Conservation (phyloP, 2,329 filamentous ascomycete species). For the Aspergillus piperis region DNA sequence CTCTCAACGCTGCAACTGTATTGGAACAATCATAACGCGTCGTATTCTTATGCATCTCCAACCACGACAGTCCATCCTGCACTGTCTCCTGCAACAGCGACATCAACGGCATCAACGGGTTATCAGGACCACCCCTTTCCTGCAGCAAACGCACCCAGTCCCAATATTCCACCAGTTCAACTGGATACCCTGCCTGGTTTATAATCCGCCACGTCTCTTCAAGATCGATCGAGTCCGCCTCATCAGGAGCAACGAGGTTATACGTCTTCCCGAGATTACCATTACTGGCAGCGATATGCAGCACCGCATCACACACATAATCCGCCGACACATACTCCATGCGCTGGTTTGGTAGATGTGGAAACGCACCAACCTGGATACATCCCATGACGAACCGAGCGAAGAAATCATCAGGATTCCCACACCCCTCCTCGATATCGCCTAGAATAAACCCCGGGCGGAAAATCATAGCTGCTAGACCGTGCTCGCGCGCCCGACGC, state of each 20-base stretch:
- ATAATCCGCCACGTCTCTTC: constrained; percentile 10
- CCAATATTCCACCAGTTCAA: constrained; percentile 1
- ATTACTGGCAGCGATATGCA: constrained; percentile 16
- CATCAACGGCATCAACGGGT: constrained; percentile 14
- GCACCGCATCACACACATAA: constrained; percentile 13
- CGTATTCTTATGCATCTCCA: constrained; percentile 18
- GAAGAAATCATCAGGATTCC: constrained; percentile 78
- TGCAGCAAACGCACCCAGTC: constrained; percentile 5
- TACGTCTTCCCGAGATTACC: constrained; percentile 16
- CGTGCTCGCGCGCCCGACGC: constrained; percentile 69
- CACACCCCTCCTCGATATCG: constrained; percentile 58
- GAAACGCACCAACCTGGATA: constrained; percentile 61
- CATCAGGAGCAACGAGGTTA: constrained; percentile 15
- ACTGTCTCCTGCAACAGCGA: constrained; percentile 46
- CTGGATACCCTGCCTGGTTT: constrained; percentile 4
- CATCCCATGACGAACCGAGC: constrained; percentile 79
- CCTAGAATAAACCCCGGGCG: constrained; percentile 79
- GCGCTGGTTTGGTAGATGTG: constrained; percentile 14
- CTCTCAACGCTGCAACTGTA: constrained; percentile 10
- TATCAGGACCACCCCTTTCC: background rate
- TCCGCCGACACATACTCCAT: constrained; percentile 20
- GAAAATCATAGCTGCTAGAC: constrained; percentile 69
- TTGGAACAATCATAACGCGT: constrained; percentile 14
- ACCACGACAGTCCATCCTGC: constrained; percentile 31
- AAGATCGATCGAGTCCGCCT: constrained; percentile 9